Conservation (phyloP, 2,329 filamentous ascomycete genomes). For the Ophiostoma sp. region DNA sequence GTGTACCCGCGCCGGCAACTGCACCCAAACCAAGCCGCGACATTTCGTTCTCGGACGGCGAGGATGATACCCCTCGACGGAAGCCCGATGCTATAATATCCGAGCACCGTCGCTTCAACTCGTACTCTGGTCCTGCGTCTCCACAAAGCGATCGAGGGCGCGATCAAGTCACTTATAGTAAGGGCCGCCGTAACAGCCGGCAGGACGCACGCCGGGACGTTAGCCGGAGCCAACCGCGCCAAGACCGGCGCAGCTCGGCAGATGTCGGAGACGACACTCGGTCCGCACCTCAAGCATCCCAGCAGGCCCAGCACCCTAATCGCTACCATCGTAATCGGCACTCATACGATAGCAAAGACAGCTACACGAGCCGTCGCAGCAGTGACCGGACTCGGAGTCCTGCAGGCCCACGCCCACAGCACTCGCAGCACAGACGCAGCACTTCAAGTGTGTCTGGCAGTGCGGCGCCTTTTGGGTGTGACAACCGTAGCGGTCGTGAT, state of each 20-base stretch:
- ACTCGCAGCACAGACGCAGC: background rate
- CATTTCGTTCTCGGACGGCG: background rate
- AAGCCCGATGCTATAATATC: background rate
- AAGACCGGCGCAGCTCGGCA: background rate
- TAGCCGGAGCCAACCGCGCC: background rate
- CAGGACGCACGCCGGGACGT: slow-evolving; percentile 10
- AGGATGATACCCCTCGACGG: background rate
- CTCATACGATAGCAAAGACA: background rate
- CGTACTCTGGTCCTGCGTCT: background rate
- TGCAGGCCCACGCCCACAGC: background rate
- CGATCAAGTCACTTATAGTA: background rate
- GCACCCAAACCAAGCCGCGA: background rate
- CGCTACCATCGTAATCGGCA: background rate
- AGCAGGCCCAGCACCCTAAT: background rate
- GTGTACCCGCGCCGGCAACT: background rate
- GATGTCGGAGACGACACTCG: background rate
- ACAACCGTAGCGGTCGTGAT: background rate
- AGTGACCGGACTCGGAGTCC: background rate
- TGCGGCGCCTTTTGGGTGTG: background rate
- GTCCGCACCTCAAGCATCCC: background rate
- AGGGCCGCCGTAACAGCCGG: background rate
- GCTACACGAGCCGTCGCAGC: background rate
- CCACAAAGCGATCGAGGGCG: background rate
- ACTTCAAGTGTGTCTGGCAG: background rate
- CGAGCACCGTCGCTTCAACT: slow-evolving; percentile 14